Percentiles rank a stretch among this genome's conserved stretches.
Conservation (phyloP, 352 stramenopile species). For the Aphanomyces euteiches region DNA sequence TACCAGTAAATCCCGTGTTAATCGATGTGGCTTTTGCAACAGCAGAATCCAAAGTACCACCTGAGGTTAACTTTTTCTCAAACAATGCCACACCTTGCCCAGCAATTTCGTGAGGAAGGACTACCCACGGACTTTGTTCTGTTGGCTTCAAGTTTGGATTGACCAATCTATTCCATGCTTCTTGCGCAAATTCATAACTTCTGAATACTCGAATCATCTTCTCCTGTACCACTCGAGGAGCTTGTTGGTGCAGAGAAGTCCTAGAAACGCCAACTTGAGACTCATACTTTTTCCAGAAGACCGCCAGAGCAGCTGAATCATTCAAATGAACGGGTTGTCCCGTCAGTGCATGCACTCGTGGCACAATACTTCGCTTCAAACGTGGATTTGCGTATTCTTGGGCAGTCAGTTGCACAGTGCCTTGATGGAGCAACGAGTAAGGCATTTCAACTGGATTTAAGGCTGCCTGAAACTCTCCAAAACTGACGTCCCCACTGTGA, state of each 20-base stretch:
- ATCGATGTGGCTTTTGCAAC: slow-evolving; percentile 1
- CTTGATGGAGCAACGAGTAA: slow-evolving; percentile 60
- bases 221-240: slow-evolving; percentile 60
- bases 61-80: slow-evolving; percentile 66
- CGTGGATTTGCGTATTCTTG: slow-evolving; percentile 69
- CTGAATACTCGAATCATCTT: slow-evolving; percentile 85
- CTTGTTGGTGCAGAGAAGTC: slow-evolving; percentile 57
- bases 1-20: not conserved
- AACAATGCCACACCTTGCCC: slow-evolving; percentile 69
- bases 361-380: slow-evolving; percentile 66
- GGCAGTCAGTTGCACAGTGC: slow-evolving; percentile 62
- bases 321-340: slow-evolving; percentile 34
- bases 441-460: slow-evolving; percentile 65
- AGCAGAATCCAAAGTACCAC: slow-evolving; percentile 29
- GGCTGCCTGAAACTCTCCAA: slow-evolving; percentile 77
- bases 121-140: slow-evolving; percentile 65
- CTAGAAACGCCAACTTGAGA: slow-evolving; percentile 56
- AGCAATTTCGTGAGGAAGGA: slow-evolving; percentile 78
- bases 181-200: slow-evolving; percentile 84
- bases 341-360: slow-evolving; percentile 41
- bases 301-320: slow-evolving; percentile 52
- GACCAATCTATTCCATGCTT: slow-evolving; percentile 77
- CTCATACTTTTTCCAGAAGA: slow-evolving; percentile 74
- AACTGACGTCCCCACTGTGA: slow-evolving; percentile 72
- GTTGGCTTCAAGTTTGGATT: slow-evolving; percentile 69